These are phyloP conservation scores for Globisporangium carolinianum DNA, from an alignment of 352 stramenopile genomes.

Conservation along the genomic window DNA sequence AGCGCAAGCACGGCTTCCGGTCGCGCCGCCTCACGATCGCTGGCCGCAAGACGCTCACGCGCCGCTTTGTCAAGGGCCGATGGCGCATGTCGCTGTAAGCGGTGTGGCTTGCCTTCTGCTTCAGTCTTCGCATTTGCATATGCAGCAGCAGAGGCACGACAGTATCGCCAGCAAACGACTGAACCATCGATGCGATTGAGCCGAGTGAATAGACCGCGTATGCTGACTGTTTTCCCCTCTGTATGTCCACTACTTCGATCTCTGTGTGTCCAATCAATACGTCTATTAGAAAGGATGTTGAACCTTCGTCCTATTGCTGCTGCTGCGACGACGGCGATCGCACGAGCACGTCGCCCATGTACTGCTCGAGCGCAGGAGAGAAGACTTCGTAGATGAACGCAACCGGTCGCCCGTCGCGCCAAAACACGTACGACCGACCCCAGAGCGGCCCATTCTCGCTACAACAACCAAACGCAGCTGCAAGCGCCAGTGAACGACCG, in stretches of 20 bases:
- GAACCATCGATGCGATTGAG: too few species aligned
- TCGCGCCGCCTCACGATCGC: conserved; percentile 67
- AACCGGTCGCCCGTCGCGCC: conserved; percentile 64
- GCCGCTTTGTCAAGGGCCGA: conserved; percentile 74
- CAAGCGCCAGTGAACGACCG: conserved; percentile 43
- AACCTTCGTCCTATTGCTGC: too few species aligned
- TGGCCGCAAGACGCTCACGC: conserved; percentile 72
- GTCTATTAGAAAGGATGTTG: too few species aligned
- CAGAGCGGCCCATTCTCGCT: conserved; percentile 56
- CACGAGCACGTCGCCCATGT: conserved; percentile 67
- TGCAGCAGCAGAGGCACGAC: background rate
- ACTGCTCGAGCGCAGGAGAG: conserved; percentile 64
- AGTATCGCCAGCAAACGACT: too few species aligned
- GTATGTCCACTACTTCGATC: background rate
- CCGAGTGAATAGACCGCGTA: background rate
- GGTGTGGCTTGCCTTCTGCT: background rate
- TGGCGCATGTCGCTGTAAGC: conserved; percentile 77
- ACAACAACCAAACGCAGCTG: conserved; percentile 43
- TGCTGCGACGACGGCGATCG: background rate
- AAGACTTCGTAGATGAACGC: conserved; percentile 89
- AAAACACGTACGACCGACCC: conserved; percentile 84
- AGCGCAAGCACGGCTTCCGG: conserved; percentile 84
- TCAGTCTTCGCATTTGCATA: background rate
- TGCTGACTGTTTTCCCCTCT: conserved; percentile 1
- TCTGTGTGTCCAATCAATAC: conserved; percentile 1